Evolutionary conservation across 176 grass and related monocot species (phyloP).

Genomic region (Triticum dicoccoides): DNA sequence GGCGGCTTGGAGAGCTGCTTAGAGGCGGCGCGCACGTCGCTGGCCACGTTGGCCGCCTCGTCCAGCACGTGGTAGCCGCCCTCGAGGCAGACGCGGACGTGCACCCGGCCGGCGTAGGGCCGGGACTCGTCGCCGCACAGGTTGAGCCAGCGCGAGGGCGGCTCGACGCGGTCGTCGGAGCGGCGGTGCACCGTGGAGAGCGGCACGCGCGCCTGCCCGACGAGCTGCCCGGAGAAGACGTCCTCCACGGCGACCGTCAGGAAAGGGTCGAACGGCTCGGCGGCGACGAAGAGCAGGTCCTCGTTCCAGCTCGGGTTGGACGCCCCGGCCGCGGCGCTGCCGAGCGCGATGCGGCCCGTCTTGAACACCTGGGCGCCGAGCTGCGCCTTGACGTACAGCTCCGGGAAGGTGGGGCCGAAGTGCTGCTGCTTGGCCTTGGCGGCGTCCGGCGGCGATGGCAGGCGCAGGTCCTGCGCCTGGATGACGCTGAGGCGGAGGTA

Average conservation of each 20-base stretch:
- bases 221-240: constrained; percentile 43
- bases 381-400: constrained; percentile 85
- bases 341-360: constrained; percentile 62
- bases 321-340: constrained; percentile 50
- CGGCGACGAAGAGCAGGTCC: constrained; percentile 90
- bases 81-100: constrained; percentile 91
- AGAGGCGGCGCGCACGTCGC: constrained; percentile 92
- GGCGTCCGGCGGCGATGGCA: constrained; percentile 46
- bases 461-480: constrained; percentile 82
- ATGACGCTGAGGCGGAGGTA: constrained; percentile 89
- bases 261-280: constrained; percentile 89
- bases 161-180: constrained; percentile 68
- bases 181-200: constrained; percentile 76
- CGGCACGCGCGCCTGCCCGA: constrained; percentile 71
- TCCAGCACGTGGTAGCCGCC: constrained; percentile 99
- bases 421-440: constrained; percentile 53
- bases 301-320: constrained; percentile 98
- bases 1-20: constrained; percentile 97
- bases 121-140: constrained; percentile 69
- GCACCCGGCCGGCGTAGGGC: constrained; percentile 84
- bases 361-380: constrained; percentile 88
- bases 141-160: constrained; percentile 91
- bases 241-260: constrained; percentile 79
- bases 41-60: constrained; percentile 87
- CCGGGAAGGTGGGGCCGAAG: constrained; percentile 33